These are phyloP conservation scores for Acanthamoeba castellanii DNA, from an alignment of 208 protist species.

Conservation along the genomic window DNA sequence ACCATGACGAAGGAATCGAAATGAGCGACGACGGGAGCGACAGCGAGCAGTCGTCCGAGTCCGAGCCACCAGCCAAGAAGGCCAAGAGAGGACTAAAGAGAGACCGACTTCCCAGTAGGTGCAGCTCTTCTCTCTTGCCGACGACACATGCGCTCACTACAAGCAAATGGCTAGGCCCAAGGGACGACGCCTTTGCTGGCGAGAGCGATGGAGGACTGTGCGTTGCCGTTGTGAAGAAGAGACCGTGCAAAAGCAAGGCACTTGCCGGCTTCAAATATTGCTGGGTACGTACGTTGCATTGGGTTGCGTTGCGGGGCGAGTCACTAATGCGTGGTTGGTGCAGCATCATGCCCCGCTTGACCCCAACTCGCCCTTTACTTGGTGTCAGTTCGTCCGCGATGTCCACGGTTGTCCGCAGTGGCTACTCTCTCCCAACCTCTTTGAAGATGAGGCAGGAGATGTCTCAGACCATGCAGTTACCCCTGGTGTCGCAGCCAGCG, in stretches of 20 bases:
- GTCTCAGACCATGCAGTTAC: too few relatives aligned
- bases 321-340: neutral
- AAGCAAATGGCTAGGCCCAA: neutral
- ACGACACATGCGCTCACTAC: neutral
- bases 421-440: too few relatives aligned
- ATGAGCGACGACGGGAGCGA: neutral
- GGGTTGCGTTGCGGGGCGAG: neutral
- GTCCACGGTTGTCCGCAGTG: too few relatives aligned
- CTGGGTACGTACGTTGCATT: neutral
- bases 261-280: constrained; percentile 33
- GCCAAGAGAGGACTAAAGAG: neutral
- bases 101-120: neutral
- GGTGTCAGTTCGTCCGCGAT: constrained; percentile 27
- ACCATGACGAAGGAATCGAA: neutral
- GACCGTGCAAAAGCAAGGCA: constrained; percentile 30
- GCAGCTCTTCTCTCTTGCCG: neutral
- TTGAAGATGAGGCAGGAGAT: too few relatives aligned
- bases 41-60: neutral
- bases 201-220: neutral
- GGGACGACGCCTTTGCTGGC: neutral
- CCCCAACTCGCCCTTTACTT: constrained; percentile 8
- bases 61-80: constrained; percentile 22
- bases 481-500: too few relatives aligned
- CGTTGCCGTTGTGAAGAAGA: constrained; percentile 14
- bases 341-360: constrained; percentile 39